These are phyloP conservation scores for Aspergillus pseudotamarii DNA, from an alignment of 2,329 filamentous ascomycete species.

Conservation along the genomic window DNA sequence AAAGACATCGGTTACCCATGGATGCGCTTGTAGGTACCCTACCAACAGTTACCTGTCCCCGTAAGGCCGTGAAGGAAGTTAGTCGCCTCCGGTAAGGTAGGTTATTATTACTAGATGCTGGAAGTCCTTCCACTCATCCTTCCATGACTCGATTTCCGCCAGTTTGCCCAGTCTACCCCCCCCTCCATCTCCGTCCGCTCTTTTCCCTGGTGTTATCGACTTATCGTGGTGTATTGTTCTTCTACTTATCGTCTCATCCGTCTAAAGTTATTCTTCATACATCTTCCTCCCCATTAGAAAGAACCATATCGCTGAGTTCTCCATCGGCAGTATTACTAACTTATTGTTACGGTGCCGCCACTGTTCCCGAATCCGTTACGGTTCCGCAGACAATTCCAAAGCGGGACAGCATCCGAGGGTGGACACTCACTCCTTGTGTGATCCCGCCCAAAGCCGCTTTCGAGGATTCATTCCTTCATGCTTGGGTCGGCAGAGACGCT, in stretches of 20 bases:
- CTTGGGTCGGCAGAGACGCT: conserved; percentile 51
- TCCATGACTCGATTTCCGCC: conserved; percentile 6
- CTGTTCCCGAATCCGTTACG: conserved; percentile 34
- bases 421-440: conserved; percentile 28
- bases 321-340: conserved; percentile 13
- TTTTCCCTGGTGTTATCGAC: not conserved
- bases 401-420: conserved; percentile 43
- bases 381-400: conserved; percentile 36
- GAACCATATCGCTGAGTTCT: not conserved
- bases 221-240: not conserved
- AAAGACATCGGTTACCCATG: not conserved
- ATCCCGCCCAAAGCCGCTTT: conserved; percentile 37
- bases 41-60: not conserved
- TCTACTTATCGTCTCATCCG: not conserved
- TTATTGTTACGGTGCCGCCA: conserved; percentile 27
- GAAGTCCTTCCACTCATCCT: not conserved
- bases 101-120: not conserved
- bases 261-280: not conserved
- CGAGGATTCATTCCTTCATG: conserved; percentile 46
- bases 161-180: conserved; percentile 3
- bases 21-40: not conserved
- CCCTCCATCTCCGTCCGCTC: conserved; percentile 1
- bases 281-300: not conserved
- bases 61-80: not conserved
- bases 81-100: not conserved